Evolutionary conservation across 495 filamentous ascomycete genomes (phyloP), one percentile per base, ranked within the genome.

Genomic region (Penicillium steckii): DNA sequence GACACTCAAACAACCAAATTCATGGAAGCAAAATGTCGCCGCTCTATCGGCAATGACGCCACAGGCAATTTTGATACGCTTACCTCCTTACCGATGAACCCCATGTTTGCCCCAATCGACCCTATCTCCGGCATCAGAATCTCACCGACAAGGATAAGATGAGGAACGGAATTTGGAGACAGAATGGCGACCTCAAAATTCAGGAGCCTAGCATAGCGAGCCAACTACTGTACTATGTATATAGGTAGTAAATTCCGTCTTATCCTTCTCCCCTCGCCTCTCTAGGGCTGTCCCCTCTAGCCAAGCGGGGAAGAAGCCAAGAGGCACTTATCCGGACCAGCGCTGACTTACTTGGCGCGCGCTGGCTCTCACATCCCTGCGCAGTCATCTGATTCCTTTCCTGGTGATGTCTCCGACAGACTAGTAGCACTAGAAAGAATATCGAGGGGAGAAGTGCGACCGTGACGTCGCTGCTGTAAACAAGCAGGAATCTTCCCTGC

Each of bases 21-120:
- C n/a, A n/a, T n/a, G n/a, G n/a, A n/a, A n/a, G n/a, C n/a, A n/a
- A n/a, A n/a, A n/a, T n/a, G n/a, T n/a, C n/a, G n/a, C n/a, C 8
- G 17, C 1, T 15, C 32, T 48, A 48, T 48, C 51, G 32, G 35
- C 2, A 25, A n/a, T 12, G 30, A 24, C 45, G 51, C 51, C 45
- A 54, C 51, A 17, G 19, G 13, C 47, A 21, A 29, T 24, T 19
- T 38, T 44, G 44, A 54, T 54, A 54, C 37, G 44, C 46, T 46
- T 18, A 25, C 41, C 42, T 55, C 53, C 24, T 46, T 50, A 12
- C 40, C 29, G 40, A 55, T 26, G 46, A 33, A 22, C 22, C 21
- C 38, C 38, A 13, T 21, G 19, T 41, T 45, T 30, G 13, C 29
- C 49, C 38, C 21, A 48, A 45, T 17, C 29, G 44, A 37, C 18